Evolutionary conservation across 148 eudicot genomes (phyloP).

Genomic region (Rhododendron molle): DNA sequence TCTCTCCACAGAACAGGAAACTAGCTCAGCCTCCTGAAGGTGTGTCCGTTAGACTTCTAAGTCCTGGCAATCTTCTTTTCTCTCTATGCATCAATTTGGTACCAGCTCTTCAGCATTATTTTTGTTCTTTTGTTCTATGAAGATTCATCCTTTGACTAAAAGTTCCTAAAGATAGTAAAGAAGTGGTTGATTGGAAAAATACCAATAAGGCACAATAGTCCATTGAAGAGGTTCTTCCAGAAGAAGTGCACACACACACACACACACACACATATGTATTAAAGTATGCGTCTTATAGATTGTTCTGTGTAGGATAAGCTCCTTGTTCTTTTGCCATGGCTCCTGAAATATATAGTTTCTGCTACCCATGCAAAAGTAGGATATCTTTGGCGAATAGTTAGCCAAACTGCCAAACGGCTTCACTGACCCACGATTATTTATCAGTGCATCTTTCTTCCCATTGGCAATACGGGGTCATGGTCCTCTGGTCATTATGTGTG

Average conservation of each 20-base stretch:
- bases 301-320: background rate
- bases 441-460: background rate
- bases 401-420: background rate
- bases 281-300: background rate
- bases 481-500: background rate
- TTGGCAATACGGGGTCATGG: background rate
- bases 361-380: background rate
- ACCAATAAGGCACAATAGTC: background rate
- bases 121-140: background rate
- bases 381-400: background rate
- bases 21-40: slow-evolving; percentile 57
- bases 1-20: slow-evolving; percentile 50
- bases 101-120: background rate
- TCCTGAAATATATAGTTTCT: background rate
- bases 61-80: background rate
- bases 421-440: background rate
- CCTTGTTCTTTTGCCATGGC: background rate
- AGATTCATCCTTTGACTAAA: background rate
- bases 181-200: background rate
- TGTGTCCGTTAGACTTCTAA: slow-evolving; percentile 9
- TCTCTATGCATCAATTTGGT: background rate
- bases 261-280: background rate
- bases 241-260: background rate
- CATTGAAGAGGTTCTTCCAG: background rate
- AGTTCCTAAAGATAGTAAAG: background rate